phyloP scores from a whole-genome alignment of 2,329 filamentous ascomycete genomes.

The Cladosporium sp. region DNA sequence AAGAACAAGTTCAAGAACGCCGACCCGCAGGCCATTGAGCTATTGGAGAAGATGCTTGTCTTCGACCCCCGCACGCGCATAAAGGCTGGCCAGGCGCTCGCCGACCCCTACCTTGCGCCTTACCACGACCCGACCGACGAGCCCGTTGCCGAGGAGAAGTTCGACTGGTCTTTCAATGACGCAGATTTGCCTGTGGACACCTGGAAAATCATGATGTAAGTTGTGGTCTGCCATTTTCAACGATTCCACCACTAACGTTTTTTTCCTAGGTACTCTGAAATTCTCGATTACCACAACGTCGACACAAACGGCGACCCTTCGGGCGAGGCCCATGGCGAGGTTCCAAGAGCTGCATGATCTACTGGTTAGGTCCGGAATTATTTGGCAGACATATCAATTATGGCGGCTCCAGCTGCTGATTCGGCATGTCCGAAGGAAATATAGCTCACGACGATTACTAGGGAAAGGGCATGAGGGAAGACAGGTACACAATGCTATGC shows the following conservation, averaged over 20 bases:
- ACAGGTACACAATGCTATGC: slow-evolving; percentile 21
- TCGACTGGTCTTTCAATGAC: slow-evolving; percentile 99
- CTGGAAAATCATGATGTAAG: slow-evolving; percentile 99
- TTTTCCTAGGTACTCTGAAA: slow-evolving; percentile 85
- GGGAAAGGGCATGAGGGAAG: slow-evolving; percentile 11
- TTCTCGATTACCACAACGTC: slow-evolving; percentile 97
- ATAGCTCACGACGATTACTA: slow-evolving; percentile 7
- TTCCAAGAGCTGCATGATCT: slow-evolving; percentile 12
- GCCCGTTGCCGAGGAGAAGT: slow-evolving; percentile 93
- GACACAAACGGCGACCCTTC: slow-evolving; percentile 52
- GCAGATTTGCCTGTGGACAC: slow-evolving; percentile 95
- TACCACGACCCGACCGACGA: slow-evolving; percentile 98
- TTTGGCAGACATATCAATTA: background rate
- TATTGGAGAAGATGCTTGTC: slow-evolving; percentile 95
- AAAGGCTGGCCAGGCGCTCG: slow-evolving; percentile 80
- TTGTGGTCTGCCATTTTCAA: background rate
- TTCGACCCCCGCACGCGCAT: slow-evolving; percentile 98
- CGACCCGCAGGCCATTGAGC: slow-evolving; percentile 83
- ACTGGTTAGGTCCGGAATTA: background rate
- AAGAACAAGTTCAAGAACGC: slow-evolving; percentile 92
- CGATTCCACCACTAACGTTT: background rate
- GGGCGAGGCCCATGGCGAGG: slow-evolving; percentile 12
- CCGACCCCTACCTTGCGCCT: slow-evolving; percentile 89
- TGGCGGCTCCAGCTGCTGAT: background rate
- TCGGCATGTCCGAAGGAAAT: background rate